Evolutionary conservation across 2,329 filamentous ascomycete genomes (phyloP), one percentile per base, ranked within the genome.

Genomic region (Colletotrichum siamense): DNA sequence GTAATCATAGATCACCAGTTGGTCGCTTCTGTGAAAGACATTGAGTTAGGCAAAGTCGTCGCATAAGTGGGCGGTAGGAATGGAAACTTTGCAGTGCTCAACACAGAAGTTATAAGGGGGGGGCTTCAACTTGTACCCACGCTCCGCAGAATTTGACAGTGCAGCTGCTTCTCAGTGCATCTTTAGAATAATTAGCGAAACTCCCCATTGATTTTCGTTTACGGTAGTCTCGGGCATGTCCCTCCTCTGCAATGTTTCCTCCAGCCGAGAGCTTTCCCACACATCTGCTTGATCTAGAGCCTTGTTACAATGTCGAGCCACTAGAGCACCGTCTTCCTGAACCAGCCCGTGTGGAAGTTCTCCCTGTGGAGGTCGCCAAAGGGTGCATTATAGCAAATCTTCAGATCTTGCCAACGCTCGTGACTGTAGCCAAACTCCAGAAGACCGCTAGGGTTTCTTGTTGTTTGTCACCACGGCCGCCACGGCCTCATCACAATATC

Each of bases 31-130:
- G 6, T 22, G 6, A 22, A 49, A 49, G 44, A 13, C n/a, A 52
- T 52, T 0, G 0, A 2, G 10, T 3, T 2, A 22, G 44, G 6
- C 1, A 49, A n/a, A 49, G 1, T 3, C 2, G 0, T 22, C n/a
- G 44, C 44, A 49, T 49, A 49, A 49, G 18, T 0, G 3, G 44
- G n/a, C 4, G 44, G n/a, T 22, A 12, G 10, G 0, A 8, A 52
- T 22, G 44, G 44, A 4, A 22, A 49, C 3, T 0, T 22, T 13
- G 0, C n/a, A n/a, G n/a, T n/a, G n/a, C n/a, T n/a, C n/a, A n/a
- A n/a, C n/a, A n/a, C n/a, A n/a, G n/a, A n/a, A n/a, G n/a, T n/a
- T n/a, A n/a, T n/a, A n/a, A n/a, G n/a, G n/a, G 3, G n/a, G 6
- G n/a, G n/a, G 10, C n/a, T 22, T 49, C 10, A 13, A 49, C 1